Evolutionary conservation across 2,329 filamentous ascomycete species (phyloP), one percentile per base, ranked within the genome.

Genomic region (Emydomyces testavorans): DNA sequence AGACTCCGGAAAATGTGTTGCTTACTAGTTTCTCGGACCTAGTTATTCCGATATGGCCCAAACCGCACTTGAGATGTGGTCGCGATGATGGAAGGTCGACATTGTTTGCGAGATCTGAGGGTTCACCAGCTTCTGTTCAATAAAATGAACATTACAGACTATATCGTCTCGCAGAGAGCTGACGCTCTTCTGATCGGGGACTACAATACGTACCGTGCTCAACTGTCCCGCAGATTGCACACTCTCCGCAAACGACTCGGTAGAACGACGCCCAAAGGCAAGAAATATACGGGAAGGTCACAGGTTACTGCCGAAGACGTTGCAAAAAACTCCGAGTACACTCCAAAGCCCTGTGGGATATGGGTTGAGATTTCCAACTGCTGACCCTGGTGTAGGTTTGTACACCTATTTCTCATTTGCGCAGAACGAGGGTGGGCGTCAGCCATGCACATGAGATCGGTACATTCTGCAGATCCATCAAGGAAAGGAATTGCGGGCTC

Each of bases 381-480:
- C 18, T 46, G 47, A 43, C 24, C 40, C 50, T 42, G 51, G 59
- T 38, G 29, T 57, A 93, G 86, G 65, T 85, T 81, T 67, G 77
- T 82, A 41, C 75, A 83, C 56, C 73, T 95, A n/a, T 73, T 90
- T 26, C 75, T 98, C 49, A 79, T 95, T 60, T 85, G 80, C 32
- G 81, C 89, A 52, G 92, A 98, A 70, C 79, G 92, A 54, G 86
- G 89, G 44, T 96, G 88, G 86, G 90, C 92, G 31, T 83, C 94
- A 65, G 90, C 89, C 50, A 93, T 96, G 88, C 80, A 84, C 62
- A 87, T 95, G 76, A 95, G 94, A 67, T 78, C 86, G 3, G 72
- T 79, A 16, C 86, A 93, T 62, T 78, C 85, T 32, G 77, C 84
- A 57, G 86, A 92, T 57, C 80, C 82, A 52, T 71, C 74, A 31